phyloP scores from a whole-genome alignment of 2,329 filamentous ascomycete species.

The Endocalyx cinctus region DNA sequence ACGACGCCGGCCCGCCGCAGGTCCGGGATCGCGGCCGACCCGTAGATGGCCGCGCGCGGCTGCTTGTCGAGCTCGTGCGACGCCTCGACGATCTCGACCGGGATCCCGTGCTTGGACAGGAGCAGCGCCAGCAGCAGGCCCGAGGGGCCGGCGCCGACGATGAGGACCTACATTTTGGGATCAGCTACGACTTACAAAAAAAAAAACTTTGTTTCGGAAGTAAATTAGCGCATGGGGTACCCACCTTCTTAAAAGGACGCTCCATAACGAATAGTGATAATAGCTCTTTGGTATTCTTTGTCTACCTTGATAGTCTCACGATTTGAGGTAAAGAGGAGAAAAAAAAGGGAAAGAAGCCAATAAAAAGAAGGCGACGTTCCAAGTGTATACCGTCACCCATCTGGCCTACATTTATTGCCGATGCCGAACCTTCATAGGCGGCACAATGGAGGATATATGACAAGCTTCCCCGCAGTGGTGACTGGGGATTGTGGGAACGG shows the following conservation, averaged over 20 bases:
- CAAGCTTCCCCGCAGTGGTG: conserved; percentile 11
- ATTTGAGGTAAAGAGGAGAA: neutral
- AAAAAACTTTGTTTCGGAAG: neutral
- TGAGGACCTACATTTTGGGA: conserved; percentile 29
- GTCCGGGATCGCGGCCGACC: conserved; percentile 52
- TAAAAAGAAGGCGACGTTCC: neutral
- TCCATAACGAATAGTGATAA: conserved; percentile 13
- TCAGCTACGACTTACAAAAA: neutral
- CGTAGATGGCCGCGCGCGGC: conserved; percentile 60
- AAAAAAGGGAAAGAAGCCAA: neutral
- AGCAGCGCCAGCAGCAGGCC: conserved; percentile 47
- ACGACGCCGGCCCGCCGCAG: conserved; percentile 56
- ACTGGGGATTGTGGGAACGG: conserved; percentile 1
- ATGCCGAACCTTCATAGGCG: conserved; percentile 3
- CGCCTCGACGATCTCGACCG: conserved; percentile 52
- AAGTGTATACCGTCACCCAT: conserved; percentile 5
- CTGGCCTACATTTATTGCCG: conserved; percentile 1
- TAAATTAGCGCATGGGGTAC: neutral
- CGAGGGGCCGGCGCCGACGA: conserved; percentile 46
- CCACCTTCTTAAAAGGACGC: conserved; percentile 25
- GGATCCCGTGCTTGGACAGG: conserved; percentile 47
- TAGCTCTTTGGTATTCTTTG: neutral
- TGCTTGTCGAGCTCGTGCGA: conserved; percentile 50
- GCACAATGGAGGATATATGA: conserved; percentile 5
- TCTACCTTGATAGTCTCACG: too few relatives aligned